Evolutionary conservation across 2,329 filamentous ascomycete genomes (phyloP).

Genomic region (Claviceps arundinis): DNA sequence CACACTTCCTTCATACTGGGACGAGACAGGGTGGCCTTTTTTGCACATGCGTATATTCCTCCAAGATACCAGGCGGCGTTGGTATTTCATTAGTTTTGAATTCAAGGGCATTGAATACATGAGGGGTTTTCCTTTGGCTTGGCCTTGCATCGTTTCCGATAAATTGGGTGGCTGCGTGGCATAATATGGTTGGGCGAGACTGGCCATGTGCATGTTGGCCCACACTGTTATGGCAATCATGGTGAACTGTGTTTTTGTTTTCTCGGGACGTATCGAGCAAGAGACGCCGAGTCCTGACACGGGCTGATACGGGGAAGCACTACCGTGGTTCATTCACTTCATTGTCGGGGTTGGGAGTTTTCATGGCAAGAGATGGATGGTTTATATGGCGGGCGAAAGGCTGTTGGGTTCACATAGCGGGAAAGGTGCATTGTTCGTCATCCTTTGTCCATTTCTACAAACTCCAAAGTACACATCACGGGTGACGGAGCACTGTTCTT

Average conservation of each 20-base stretch:
- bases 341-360: neutral
- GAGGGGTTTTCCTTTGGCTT: too few species aligned
- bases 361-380: neutral
- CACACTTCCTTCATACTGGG: neutral
- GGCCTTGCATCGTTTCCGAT: neutral
- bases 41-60: slow-evolving; percentile 7
- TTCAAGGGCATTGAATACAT: neutral
- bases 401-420: too few species aligned
- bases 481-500: too few species aligned
- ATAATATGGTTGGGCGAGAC: too few species aligned
- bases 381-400: neutral
- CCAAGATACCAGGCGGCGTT: slow-evolving; percentile 28
- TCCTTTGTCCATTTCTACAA: too few species aligned
- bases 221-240: too few species aligned
- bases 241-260: neutral
- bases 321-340: neutral
- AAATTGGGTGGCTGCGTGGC: too few species aligned
- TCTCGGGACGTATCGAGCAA: too few species aligned
- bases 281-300: too few species aligned
- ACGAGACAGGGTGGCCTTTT: neutral
- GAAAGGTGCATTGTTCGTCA: too few species aligned
- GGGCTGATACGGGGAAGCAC: neutral
- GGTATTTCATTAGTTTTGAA: slow-evolving; percentile 12
- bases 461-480: too few species aligned
- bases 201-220: too few species aligned